These are phyloP conservation scores for Isochrysis galbana DNA, from an alignment of 78 protist species.

Conservation along the genomic window DNA sequence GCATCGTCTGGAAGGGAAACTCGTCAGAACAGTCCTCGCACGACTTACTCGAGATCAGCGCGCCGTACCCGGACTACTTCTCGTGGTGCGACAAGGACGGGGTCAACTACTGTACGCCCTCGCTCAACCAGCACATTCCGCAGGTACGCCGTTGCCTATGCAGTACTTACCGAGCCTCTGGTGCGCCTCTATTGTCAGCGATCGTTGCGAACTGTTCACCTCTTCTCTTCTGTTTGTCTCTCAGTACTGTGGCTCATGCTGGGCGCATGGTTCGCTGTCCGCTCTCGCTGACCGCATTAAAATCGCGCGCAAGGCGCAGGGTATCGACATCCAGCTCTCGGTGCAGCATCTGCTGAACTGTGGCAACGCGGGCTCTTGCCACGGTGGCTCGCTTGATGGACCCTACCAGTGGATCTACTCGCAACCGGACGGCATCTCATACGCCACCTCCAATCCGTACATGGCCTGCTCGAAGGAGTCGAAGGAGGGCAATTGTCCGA, in stretches of 20 bases:
- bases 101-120: conserved; percentile 54
- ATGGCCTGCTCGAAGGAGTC: conserved; percentile 52
- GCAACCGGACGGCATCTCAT: conserved; percentile 54
- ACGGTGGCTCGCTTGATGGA: conserved; percentile 72
- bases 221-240: background rate
- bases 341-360: conserved; percentile 85
- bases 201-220: background rate
- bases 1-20: background rate
- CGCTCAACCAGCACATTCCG: conserved; percentile 86
- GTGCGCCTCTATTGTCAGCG: background rate
- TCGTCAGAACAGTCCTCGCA: background rate
- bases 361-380: conserved; percentile 71
- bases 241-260: conserved; percentile 58
- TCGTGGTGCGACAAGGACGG: conserved; percentile 61
- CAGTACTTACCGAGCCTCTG: background rate
- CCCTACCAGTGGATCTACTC: conserved; percentile 47
- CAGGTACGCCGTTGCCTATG: conserved; percentile 9
- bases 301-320: conserved; percentile 67
- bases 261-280: conserved; percentile 69
- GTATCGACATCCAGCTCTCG: conserved; percentile 63
- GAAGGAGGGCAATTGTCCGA: conserved; percentile 32
- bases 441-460: conserved; percentile 71
- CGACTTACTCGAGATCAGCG: background rate
- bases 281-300: conserved; percentile 85
- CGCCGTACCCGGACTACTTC: background rate